Base-by-base conservation (phyloP, 441 rosid species). In the Codiaeum variegatum region DNA sequence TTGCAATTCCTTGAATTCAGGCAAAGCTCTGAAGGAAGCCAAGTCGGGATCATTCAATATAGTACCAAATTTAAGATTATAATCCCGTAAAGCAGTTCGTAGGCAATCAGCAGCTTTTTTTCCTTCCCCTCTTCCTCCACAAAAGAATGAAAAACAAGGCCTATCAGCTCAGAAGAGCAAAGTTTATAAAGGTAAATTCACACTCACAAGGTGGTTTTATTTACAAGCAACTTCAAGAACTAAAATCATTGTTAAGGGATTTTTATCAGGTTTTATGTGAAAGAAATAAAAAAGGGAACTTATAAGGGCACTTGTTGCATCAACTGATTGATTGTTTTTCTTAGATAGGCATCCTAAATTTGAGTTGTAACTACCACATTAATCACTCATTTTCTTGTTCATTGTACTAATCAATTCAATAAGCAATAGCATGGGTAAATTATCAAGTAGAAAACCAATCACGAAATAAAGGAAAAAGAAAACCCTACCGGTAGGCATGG, bases 41-140 rank as follows among this genome's bases (percentile, higher is more conserved):
- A 95, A 81, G 76, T 92, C 99, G 69, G 98, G 99, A 83, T 95
- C 98, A 72, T 95, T 91, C 64, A 95, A 84, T 73, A 95, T 88
- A 56, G 97, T 95, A 65, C 93, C 91, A 73, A 92, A 95, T 76
- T 95, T 92, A 64, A 95, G 96, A 83, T 87, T 81, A 79, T 88
- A 92, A 23, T 92, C 92, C 84, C 86, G 84, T 76, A 95, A 88
- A 74, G 96, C 97, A 69, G 79, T 80, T 36, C 99, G 88, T 19
- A 91, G 85, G 78, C 97, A 89, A 70, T 91, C 96, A 32, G 91
- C 90, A 61, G 96, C 93, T 75, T 87, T 90, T 79, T 85, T 88
- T 73, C 95, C 95, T 86, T 95, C 94, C 61, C 96, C 91, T 63
- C 97, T 91, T 81, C 78, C 80, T 79, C 88, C 77, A 78, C 62